Base-by-base conservation (phyloP, 495 filamentous ascomycete species). In the Xylaria scruposa region DNA sequence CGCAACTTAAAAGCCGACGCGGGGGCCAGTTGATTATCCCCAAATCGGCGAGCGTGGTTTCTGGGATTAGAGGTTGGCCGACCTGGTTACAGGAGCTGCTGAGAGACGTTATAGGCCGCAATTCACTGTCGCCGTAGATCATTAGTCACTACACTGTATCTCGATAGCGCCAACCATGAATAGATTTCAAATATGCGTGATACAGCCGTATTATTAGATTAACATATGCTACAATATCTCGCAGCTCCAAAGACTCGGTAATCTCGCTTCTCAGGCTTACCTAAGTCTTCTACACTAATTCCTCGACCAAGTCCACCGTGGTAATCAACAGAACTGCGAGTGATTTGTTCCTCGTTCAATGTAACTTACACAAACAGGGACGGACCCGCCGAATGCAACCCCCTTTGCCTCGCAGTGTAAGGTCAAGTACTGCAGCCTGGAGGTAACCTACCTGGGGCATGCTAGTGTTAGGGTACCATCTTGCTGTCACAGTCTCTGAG, bases 1-100 rank as follows among this genome's bases (percentile, higher is more conserved):
- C 49, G 75, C 72, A 83, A 51, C 65, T 71, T 38, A 66, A 59
- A 51, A 71, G 62, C 17, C 61, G 40, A 4, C 61, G 53, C 12
- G 70, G 47, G 4, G 70, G 61, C 38, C 70, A 71, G 42, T 51
- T 71, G 62, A 51, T 71, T 12, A 58, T 71, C 26, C 70, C 70
- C 40, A 21, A 1, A 33, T 46, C 49, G n/a, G 26, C 29, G 33
- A 59, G 46, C 17, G 1, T 51, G 1, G 29, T 65, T 21, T 56
- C 44, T 17, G 65, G 59, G 8, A 54, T 73, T 40, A 29, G 72
- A 49, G 65, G 58, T 38, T 73, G 72, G 72, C 72, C 72, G 15
- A 65, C n/a, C 26, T 73, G 72, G 72, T 3, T 73, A 26, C 72
- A 73, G 21, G 67, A 70, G 19, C 33, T 64, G 1, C 4, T 70